Base-by-base conservation (phyloP, 805 yeast species). In the Clavispora fructus region DNA sequence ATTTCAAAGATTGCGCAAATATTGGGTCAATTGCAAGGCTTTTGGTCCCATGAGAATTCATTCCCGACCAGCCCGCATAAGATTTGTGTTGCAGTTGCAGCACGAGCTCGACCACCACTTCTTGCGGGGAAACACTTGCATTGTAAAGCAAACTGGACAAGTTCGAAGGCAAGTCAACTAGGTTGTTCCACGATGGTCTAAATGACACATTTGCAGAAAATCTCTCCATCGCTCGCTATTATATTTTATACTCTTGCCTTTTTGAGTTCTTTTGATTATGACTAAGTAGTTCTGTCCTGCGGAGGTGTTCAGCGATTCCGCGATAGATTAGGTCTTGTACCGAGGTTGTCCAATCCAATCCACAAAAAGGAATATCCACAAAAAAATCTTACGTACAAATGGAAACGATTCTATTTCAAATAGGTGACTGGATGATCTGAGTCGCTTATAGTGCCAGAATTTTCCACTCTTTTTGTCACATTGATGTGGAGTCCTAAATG, bases 11-110 rank as follows among this genome's bases (percentile, higher is more conserved):
- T 33, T 64, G 68, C 0, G 90, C 92, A 59, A 83, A 82, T 0
- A 73, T 59, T 0, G 91, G 82, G 57, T 88, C 95, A 9, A 87
- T 68, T 51, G 84, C 90, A 6, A 88, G 42, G 3, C 62, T 49
- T 27, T 60, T 63, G 0, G 65, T 50, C 7, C 48, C 49, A 1
- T 59, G 46, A 9, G 73, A 61, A 4, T 74, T 61, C 71, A 78
- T 67, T 1, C 90, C 90, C 12, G 84, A 71, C 90, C 90, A 84
- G 4, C 89, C 90, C 16, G 79, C 73, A 51, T 73, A 82, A 4
- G 44, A 55, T 46, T 56, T 68, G 28, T 41, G 55, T 35, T 47
- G 56, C 27, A 53, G 55, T 32, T 46, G 49, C 44, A 46, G 56
- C 40, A 72, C 75, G 49, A 56, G 50, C 53, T 82, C 82, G 2